Evolutionary conservation across 495 filamentous ascomycete species (phyloP).

Genomic region (Talaromyces ruber): DNA sequence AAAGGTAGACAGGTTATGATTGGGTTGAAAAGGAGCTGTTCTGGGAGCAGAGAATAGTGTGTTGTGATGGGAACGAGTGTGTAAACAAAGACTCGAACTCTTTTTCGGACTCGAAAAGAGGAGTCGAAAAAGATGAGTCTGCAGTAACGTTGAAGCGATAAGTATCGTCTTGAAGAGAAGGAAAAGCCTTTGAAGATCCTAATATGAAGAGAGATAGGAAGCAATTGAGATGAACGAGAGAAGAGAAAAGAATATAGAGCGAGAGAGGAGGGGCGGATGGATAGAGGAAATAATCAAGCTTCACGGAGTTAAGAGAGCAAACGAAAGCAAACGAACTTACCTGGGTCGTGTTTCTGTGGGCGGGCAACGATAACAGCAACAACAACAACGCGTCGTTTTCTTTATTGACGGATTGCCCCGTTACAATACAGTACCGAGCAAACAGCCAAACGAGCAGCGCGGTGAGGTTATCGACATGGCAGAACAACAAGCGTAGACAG

Average conservation of each 20-base stretch:
- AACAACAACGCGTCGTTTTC: not conserved
- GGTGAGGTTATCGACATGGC: not conserved
- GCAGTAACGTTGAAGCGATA: not conserved
- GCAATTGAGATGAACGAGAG: not conserved
- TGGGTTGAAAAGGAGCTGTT: not conserved
- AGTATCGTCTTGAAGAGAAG: not conserved
- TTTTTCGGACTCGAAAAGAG: not conserved
- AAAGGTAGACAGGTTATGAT: not conserved
- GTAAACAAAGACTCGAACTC: not conserved
- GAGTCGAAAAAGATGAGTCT: not conserved
- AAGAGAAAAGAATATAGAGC: not conserved
- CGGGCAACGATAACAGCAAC: not conserved
- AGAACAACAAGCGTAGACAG: not conserved
- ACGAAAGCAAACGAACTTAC: not conserved
- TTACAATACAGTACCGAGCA: not conserved
- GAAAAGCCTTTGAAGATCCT: not conserved
- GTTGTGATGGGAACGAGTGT: not conserved
- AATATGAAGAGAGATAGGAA: not conserved
- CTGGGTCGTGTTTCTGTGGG: not conserved
- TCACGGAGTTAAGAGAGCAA: not conserved
- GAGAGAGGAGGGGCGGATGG: not conserved
- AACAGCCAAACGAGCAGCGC: not conserved
- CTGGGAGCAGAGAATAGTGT: not conserved
- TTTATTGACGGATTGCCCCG: not conserved
- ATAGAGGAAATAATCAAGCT: not conserved